These are phyloP conservation scores for Heterobasidion parviporum DNA, from an alignment of 1,284 basidiomycete species.

Conservation along the genomic window DNA sequence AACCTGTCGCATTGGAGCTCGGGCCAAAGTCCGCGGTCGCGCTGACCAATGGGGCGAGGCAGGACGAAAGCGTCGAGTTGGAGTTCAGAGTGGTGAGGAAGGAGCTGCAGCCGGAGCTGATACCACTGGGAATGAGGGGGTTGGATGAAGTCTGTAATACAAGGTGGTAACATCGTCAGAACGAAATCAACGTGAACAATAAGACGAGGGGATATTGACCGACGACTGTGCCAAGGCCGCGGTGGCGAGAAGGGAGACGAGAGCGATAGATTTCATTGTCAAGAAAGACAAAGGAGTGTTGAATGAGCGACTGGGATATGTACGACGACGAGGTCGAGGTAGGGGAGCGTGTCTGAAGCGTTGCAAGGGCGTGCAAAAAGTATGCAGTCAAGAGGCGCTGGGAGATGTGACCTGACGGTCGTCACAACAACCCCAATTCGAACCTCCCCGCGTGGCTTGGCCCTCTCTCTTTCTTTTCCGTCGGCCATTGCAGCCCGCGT, in stretches of 20 bases:
- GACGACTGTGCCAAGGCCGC: conserved; percentile 36
- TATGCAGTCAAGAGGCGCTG: background rate
- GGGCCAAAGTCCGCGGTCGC: conserved; percentile 59
- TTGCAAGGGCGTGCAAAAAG: conserved; percentile 5
- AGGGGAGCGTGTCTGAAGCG: conserved; percentile 5
- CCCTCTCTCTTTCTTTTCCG: too few relatives aligned
- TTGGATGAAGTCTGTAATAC: conserved; percentile 18
- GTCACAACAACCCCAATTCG: background rate
- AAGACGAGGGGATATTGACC: conserved; percentile 16
- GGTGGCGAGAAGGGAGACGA: conserved; percentile 37
- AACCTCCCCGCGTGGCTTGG: background rate
- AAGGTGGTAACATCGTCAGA: background rate
- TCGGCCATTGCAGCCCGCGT: too few relatives aligned
- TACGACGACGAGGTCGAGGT: conserved; percentile 30
- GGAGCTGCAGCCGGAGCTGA: conserved; percentile 47
- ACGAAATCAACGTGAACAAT: background rate
- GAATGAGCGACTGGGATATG: conserved; percentile 30
- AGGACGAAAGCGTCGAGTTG: conserved; percentile 48
- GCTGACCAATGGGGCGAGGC: conserved; percentile 56
- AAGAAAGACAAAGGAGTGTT: conserved; percentile 11
- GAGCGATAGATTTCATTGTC: conserved; percentile 42
- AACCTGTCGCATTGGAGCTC: conserved; percentile 27
- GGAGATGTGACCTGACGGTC: background rate
- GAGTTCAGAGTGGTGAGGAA: conserved; percentile 62
- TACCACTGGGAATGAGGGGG: conserved; percentile 54